phyloP scores from a whole-genome alignment of 805 yeast species.

The Candida peoriensis region DNA sequence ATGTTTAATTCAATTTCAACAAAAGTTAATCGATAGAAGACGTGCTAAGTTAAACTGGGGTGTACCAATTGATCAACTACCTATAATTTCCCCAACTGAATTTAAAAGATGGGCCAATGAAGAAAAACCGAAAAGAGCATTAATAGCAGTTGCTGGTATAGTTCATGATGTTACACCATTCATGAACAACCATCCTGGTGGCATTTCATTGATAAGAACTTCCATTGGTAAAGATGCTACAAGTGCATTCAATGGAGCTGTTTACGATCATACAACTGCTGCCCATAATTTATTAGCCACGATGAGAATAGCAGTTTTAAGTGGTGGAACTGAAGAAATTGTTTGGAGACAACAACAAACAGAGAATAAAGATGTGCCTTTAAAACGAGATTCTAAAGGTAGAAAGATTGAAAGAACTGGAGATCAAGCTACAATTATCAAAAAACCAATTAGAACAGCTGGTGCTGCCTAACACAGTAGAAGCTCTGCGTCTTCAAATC shows the following conservation, averaged over 20 bases:
- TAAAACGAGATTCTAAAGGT: slow-evolving; percentile 50
- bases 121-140: slow-evolving; percentile 48
- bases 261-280: slow-evolving; percentile 88
- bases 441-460: slow-evolving; percentile 45
- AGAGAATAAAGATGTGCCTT: slow-evolving; percentile 59
- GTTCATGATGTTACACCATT: slow-evolving; percentile 93
- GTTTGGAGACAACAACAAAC: slow-evolving; percentile 73
- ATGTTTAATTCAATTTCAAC: slow-evolving; percentile 76
- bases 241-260: slow-evolving; percentile 92
- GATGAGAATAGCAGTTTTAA: slow-evolving; percentile 85
- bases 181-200: slow-evolving; percentile 92
- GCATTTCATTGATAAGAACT: slow-evolving; percentile 67
- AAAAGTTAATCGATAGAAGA: slow-evolving; percentile 70
- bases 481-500: no score
- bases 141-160: slow-evolving; percentile 83
- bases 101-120: slow-evolving; percentile 34
- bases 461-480: slow-evolving; percentile 55
- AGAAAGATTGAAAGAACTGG: slow-evolving; percentile 55
- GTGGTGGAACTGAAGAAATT: slow-evolving; percentile 75
- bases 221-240: slow-evolving; percentile 94
- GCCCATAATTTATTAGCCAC: slow-evolving; percentile 88
- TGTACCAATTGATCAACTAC: slow-evolving; percentile 82
- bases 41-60: slow-evolving; percentile 88
- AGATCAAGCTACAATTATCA: slow-evolving; percentile 47
- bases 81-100: slow-evolving; percentile 55